These are phyloP conservation scores for Coemansia sp. DNA, from an alignment of 192 early-diverging fungal genomes.

Conservation along the genomic window DNA sequence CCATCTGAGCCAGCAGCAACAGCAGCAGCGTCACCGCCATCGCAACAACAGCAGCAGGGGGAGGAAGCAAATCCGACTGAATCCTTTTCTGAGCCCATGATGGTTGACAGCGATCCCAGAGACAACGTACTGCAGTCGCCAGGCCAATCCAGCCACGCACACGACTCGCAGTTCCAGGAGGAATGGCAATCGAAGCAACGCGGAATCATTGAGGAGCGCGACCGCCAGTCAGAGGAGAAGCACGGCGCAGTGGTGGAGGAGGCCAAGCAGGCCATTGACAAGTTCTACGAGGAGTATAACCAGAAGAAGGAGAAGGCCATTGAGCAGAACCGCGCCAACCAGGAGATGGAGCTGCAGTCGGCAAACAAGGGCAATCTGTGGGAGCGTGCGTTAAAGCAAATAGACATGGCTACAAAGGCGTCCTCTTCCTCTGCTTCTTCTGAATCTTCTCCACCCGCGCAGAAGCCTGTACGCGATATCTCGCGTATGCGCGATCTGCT, in stretches of 20 bases:
- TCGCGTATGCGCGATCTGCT: slow-evolving; percentile 71
- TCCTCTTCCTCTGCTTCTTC: slow-evolving; percentile 4
- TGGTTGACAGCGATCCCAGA: not conserved
- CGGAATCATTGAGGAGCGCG: slow-evolving; percentile 60
- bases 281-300: slow-evolving; percentile 82
- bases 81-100: not conserved
- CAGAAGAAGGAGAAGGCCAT: slow-evolving; percentile 68
- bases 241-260: slow-evolving; percentile 61
- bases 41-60: not conserved
- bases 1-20: not conserved
- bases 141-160: not conserved
- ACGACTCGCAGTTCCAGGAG: slow-evolving; percentile 42
- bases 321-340: slow-evolving; percentile 59
- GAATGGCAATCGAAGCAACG: slow-evolving; percentile 69
- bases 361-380: slow-evolving; percentile 66
- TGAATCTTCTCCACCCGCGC: slow-evolving; percentile 10
- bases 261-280: slow-evolving; percentile 69
- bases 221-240: slow-evolving; percentile 54
- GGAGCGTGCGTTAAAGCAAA: slow-evolving; percentile 70
- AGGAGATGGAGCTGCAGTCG: slow-evolving; percentile 55
- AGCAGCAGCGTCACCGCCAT: slow-evolving; percentile 1
- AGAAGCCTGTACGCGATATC: slow-evolving; percentile 55
- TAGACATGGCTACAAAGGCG: slow-evolving; percentile 60
- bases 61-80: not conserved
- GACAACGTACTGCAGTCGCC: not conserved